These are phyloP conservation scores for Nakaseomyces uthaithaninus DNA, from an alignment of 1,139 yeast genomes.

Conservation along the genomic window DNA sequence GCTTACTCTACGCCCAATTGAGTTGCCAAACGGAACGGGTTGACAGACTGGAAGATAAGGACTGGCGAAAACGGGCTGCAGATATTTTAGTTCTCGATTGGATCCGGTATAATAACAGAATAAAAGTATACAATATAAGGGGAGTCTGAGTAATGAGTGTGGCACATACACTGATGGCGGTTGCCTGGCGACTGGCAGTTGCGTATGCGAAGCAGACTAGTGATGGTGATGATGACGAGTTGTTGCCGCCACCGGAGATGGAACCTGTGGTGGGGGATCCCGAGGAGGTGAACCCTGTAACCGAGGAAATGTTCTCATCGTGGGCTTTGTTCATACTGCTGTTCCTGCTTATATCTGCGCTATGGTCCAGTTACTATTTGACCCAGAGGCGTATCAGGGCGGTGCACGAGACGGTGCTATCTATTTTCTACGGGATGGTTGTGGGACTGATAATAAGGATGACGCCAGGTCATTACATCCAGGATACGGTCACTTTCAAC, in stretches of 20 bases:
- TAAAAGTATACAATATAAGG: too few species aligned
- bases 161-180: not conserved
- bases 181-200: not conserved
- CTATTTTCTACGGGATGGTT: conserved; percentile 93
- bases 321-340: conserved; percentile 93
- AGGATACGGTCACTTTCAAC: conserved; percentile 92
- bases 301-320: conserved; percentile 90
- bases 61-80: too few species aligned
- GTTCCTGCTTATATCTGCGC: conserved; percentile 71
- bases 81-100: too few species aligned
- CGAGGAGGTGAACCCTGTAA: conserved; percentile 70
- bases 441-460: conserved; percentile 86
- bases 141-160: too few species aligned
- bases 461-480: conserved; percentile 93
- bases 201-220: not conserved
- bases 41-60: too few species aligned
- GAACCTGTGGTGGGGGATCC: conserved; percentile 6
- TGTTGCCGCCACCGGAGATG: conserved; percentile 9
- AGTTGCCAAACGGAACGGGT: too few species aligned
- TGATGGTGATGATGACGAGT: conserved; percentile 1
- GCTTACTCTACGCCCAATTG: too few species aligned
- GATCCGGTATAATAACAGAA: too few species aligned
- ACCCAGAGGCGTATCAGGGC: conserved; percentile 90
- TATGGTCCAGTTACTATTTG: conserved; percentile 91
- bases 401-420: conserved; percentile 90